Base-by-base conservation (phyloP, 345 rosid species). In the Excoecaria agallocha region DNA sequence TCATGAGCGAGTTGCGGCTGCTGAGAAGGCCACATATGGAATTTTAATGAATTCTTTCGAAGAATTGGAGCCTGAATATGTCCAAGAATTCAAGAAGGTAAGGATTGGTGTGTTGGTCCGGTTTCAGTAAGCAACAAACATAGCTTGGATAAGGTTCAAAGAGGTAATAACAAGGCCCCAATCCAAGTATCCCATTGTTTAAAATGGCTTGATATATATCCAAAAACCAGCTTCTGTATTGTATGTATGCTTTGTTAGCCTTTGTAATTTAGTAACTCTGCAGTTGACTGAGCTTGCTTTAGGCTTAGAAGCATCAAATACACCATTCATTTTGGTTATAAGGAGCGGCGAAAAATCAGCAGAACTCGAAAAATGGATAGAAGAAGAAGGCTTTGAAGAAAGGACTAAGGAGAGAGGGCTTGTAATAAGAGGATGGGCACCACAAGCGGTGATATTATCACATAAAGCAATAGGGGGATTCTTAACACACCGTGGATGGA, bases 81-180 rank as follows among this genome's bases (percentile, higher is more conserved):
- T 54, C 9, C 63, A 52, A 8, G 62, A 39, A 43, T 61, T 38
- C 61, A 64, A 16, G 39, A 65, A 52, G 41, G 69, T 10, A 69
- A 41, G 37, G 63, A 68, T 41, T 69, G 79, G 79, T 50, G 69
- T 49, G 13, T 76, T 6, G 79, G 79, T 69, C 79, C 74, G 7
- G 79, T 69, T 43, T 76, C 79, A 3, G 15, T 69, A 8, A 22
- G 25, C 63, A 76, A 61, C 69, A 60, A 76, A 24, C 46, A 60
- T 45, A 35, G 16, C 55, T n/a, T 68, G 41, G 78, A 75, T 4
- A 48, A 43, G 51, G 50, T 45, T 66, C 48, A 74, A 5, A 55
- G 77, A 58, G 77, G 72, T 19, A 9, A 39, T 51, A 43, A 37
- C 8, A 59, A 68, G 6, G 45, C 65, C 3, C 45, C 77, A 10